These are phyloP conservation scores for Lavandula angustifolia DNA, from an alignment of 257 asterid species.

Conservation along the genomic window DNA sequence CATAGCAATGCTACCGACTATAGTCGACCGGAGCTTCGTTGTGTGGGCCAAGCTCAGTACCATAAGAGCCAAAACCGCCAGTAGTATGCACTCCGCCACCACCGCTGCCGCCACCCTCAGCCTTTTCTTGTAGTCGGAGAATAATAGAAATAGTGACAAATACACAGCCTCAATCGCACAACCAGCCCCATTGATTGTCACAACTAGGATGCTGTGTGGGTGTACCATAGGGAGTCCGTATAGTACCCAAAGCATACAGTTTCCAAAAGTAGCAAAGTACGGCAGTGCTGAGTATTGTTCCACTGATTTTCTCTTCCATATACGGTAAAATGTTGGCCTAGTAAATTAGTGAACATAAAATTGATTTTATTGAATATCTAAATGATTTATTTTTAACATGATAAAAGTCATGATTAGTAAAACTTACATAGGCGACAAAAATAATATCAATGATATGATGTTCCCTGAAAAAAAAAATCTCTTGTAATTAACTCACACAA, in stretches of 20 bases:
- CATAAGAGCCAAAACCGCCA: slow-evolving; percentile 50
- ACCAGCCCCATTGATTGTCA: slow-evolving; percentile 79
- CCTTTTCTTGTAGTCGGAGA: slow-evolving; percentile 52
- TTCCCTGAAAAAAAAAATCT: slow-evolving; percentile 76
- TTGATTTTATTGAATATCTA: no score
- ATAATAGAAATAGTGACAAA: slow-evolving; percentile 44
- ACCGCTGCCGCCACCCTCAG: slow-evolving; percentile 37
- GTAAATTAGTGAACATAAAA: neutral
- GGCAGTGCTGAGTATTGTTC: slow-evolving; percentile 78
- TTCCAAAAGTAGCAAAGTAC: slow-evolving; percentile 68
- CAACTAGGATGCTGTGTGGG: slow-evolving; percentile 67
- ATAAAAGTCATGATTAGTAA: neutral
- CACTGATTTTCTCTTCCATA: slow-evolving; percentile 71
- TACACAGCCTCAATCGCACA: slow-evolving; percentile 56
- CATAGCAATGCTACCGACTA: slow-evolving; percentile 76
- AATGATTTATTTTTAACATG: neutral
- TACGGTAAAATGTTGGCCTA: slow-evolving; percentile 69
- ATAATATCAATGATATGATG: slow-evolving; percentile 53
- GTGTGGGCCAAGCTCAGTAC: slow-evolving; percentile 54
- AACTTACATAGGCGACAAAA: slow-evolving; percentile 75
- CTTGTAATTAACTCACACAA: no score
- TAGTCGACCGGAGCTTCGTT: slow-evolving; percentile 53
- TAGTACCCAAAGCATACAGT: slow-evolving; percentile 81
- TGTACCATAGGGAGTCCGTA: slow-evolving; percentile 83
- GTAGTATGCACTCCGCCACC: slow-evolving; percentile 45